Evolutionary conservation across 73 alveolate genomes (phyloP), one percentile per base, ranked within the genome.

Genomic region (Symbiodinium pilosum): DNA sequence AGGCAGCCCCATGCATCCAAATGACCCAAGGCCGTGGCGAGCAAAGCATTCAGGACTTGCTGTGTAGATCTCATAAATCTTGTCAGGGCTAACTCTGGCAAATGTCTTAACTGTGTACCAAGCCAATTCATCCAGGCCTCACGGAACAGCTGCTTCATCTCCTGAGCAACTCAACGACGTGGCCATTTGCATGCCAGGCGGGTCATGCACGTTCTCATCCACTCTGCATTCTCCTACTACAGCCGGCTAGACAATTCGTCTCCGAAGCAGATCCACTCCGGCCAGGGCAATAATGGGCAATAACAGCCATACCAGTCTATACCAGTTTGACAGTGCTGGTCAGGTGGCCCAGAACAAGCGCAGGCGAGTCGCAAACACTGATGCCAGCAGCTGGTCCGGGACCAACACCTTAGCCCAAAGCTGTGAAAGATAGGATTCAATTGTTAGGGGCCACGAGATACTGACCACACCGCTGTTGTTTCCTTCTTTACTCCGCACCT

Each of bases 81-180:
- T 75, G 43, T 43, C 8, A 40, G 43, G 81, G 39, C 81, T 38
- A 28, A 34, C 26, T n/a, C 26, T 24, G 11, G 28, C 20, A 54
- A 54, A 26, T 0, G 73, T n/a, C 34, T 54, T 9, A 16, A 16
- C 34, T n/a, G 26, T 54, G 32, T n/a, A 30, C 34, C 0, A 12
- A 47, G 16, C 64, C 42, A 34, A 11, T 54, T 52, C n/a, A 28
- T n/a, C n/a, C n/a, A 26, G 0, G 87, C 95, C 95, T 89, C 87
- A 34, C 43, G 36, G 73, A 89, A 89, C 56, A 89, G 95, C 44
- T 89, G 95, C 73, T 89, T 89, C 95, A 89, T 89, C 87, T 89
- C 95, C 95, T 89, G 30, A 39, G 87, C 64, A 20, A 43, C 42
- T 30, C n/a, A 5, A 30, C 73, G 34, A 54, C 8, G n/a, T 54